Evolutionary conservation across 2,329 filamentous ascomycete genomes (phyloP), one percentile per base, ranked within the genome.

Genomic region (Colletotrichum salicis): DNA sequence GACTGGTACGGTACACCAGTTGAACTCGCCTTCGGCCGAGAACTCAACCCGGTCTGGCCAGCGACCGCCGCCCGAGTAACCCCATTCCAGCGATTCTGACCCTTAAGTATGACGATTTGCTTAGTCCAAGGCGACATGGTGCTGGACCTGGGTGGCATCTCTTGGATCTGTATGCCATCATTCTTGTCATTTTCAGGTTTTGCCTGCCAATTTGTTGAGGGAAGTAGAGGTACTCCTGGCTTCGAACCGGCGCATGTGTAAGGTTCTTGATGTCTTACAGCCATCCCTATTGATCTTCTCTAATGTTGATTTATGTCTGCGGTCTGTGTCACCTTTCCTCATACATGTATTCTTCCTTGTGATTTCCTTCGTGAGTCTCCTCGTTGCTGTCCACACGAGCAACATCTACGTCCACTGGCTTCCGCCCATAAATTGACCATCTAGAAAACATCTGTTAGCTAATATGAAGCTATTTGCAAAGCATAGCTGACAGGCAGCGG

Each of bases 151-250:
- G 93, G 91, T 0, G 91, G 91, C 91, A 93, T 93, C 45, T 93
- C 91, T 76, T 94, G 91, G 75, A 92, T 93, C 73, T 87, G 88
- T 72, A 91, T 90, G 0, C 89, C 91, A 57, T 89, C 88, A 29
- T 29, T 29, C 27, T 29, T 19, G 83, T 88, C 74, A 88, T 86
- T 10, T 81, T 82, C 12, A 85, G 82, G 73, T 93, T 93, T 75
- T 93, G 90, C 80, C 93, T 93, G 12, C 91, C 91, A 0, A 90
- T 82, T 77, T 94, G 91, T 12, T 90, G 89, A 1, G 87, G 89
- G 78, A 91, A 94, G 80, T 93, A 93, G 0, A 93, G 83, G 66
- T 93, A 93, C 76, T 93, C 91, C 65, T 86, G 86, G 76, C 84
- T 87, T 79, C 93, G 91, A 41, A 41, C 37, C 13, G 37, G 37